phyloP scores from a whole-genome alignment of 2,329 filamentous ascomycete genomes.

The Balansia obtecta region DNA sequence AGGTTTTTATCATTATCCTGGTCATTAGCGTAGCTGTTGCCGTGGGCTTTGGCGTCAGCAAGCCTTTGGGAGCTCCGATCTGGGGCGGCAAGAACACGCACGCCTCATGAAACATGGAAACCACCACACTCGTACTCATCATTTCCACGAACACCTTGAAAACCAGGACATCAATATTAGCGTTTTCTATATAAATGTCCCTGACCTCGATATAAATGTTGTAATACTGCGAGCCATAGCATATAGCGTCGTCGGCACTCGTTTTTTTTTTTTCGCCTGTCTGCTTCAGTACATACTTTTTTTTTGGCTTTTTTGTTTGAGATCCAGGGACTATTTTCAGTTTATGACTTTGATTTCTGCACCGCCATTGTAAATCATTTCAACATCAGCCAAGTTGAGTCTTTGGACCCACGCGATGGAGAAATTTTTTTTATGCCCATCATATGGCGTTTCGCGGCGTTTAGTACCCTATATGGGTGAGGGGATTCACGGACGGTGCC shows the following conservation, averaged over 20 bases:
- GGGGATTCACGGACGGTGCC: background rate
- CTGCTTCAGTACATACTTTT: background rate
- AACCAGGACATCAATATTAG: background rate
- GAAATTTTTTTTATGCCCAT: constrained; percentile 2
- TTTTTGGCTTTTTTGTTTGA: background rate
- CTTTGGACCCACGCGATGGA: background rate
- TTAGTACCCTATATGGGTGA: background rate
- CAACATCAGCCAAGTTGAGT: background rate
- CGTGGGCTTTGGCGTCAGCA: constrained; percentile 49
- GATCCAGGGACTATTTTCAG: background rate
- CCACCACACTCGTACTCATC: background rate
- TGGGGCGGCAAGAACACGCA: constrained; percentile 28
- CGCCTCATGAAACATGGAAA: background rate
- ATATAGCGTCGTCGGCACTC: background rate
- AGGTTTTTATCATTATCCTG: constrained; percentile 39
- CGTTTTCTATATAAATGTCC: background rate
- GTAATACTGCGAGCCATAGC: constrained; percentile 3
- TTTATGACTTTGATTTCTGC: background rate
- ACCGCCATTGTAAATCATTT: background rate
- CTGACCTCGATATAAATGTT: constrained; percentile 2
- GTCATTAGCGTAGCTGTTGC: constrained; percentile 41
- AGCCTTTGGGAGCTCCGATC: constrained; percentile 45
- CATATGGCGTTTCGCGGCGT: constrained; percentile 5
- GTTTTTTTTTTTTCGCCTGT: background rate
- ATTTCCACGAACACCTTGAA: constrained; percentile 11